A percentile compares a stretch with the other conserved stretches of the same genome.
phyloP scores from a whole-genome alignment of 345 rosid species.

The Eucalyptus microcorys region DNA sequence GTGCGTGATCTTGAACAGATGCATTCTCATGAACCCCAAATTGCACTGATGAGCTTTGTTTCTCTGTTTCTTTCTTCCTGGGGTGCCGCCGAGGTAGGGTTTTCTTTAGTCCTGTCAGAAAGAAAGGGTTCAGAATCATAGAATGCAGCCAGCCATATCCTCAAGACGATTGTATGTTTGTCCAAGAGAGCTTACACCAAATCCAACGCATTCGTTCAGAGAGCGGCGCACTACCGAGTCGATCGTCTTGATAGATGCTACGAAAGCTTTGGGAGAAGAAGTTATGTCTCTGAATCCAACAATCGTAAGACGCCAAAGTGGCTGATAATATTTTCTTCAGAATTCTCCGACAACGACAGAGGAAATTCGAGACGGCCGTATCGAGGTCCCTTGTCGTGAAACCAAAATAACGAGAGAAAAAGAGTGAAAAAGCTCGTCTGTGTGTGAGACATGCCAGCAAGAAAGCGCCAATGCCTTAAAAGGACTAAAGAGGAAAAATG shows the following conservation, averaged over 20 bases:
- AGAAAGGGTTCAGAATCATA: background rate
- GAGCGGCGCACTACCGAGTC: background rate
- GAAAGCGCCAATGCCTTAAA: background rate
- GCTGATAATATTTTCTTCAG: background rate
- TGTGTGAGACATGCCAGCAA: background rate
- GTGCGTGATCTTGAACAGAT: background rate
- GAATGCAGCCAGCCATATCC: background rate
- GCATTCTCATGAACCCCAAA: background rate
- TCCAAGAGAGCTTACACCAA: background rate
- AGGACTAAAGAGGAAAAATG: background rate
- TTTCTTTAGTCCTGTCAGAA: background rate
- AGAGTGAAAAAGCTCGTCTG: background rate
- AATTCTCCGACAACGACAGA: background rate
- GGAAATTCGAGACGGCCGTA: background rate
- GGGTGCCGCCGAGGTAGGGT: background rate
- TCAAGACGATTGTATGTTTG: background rate
- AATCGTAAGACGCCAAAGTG: background rate
- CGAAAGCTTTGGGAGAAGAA: background rate
- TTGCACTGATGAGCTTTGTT: background rate
- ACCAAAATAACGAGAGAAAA: background rate
- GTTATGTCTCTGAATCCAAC: background rate
- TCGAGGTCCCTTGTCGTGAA: background rate
- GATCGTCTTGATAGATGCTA: background rate
- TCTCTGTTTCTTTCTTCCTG: background rate
- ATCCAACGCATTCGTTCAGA: background rate